Base-by-base conservation (phyloP, 805 yeast genomes). In the Ogataea pilisensis region DNA sequence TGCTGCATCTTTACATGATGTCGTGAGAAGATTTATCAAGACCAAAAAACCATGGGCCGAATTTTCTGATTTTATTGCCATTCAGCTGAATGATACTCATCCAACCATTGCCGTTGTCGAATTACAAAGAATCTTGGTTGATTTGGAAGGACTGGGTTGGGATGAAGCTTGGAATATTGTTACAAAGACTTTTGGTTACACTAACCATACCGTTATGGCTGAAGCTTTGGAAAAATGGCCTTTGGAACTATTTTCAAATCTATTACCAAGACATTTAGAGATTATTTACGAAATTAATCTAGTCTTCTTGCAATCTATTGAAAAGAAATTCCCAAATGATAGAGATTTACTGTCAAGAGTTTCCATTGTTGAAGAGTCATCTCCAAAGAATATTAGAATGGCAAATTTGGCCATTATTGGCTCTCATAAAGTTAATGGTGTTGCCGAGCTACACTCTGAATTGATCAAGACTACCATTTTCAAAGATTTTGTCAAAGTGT, bases 161-260 rank as follows among this genome's bases (percentile, higher is more conserved):
- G 80, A 76, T 52, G 73, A 71, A 35, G 96, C 96, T 29, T 90
- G 96, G 96, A 66, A 66, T 20, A 82, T 90, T 59, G 95, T 86
- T 38, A 78, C 82, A 21, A 62, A 64, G 39, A 87, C 93, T 4
- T 87, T 89, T 62, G 93, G 93, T 43, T 90, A 90, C 72, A 89
- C 97, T 6, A 89, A 89, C 65, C 97, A 89, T 64, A 89, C 97
- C 1, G 97, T 89, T 34, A 82, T 89, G 87, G 82, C 82, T 46
- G 97, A 89, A 70, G 97, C 96, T 18, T 73, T 90, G 48, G 97
- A 89, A 69, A 90, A 86, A 68, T 89, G 97, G 97, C 95, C 96
- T 8, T 81, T 90, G 43, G 84, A 84, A 41, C 69, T 89, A 50
- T 68, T 89, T 48, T 86, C 84, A 34, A 80, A 75, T 54, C 65